Conservation (phyloP, 148 eudicot species). For the Fallopia convolvulus region DNA sequence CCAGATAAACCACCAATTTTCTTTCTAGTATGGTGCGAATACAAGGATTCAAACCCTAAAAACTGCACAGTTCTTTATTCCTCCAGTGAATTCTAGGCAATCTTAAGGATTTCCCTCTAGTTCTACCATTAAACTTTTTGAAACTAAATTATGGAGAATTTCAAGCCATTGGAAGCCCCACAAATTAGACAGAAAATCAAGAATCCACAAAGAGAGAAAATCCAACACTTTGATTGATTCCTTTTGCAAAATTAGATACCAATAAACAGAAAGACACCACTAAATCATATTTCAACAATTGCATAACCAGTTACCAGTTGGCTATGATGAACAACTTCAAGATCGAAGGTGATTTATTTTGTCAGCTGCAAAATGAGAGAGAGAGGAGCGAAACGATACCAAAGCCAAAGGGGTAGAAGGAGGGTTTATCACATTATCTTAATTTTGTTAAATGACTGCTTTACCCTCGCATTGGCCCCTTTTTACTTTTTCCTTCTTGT, state of each 20-base stretch:
- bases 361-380: not conserved
- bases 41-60: not conserved
- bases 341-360: not conserved
- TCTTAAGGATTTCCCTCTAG: not conserved
- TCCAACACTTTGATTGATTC: not conserved
- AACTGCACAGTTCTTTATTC: not conserved
- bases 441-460: not conserved
- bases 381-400: not conserved
- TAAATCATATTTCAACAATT: not conserved
- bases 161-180: slow-evolving; percentile 5
- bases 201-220: not conserved
- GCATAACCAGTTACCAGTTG: not conserved
- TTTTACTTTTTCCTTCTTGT: not conserved
- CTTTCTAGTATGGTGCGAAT: not conserved
- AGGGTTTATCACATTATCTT: slow-evolving; percentile 8
- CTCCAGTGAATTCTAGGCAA: not conserved
- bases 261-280: not conserved
- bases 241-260: not conserved
- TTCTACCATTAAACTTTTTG: not conserved
- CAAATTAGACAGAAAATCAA: not conserved
- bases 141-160: not conserved
- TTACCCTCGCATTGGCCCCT: not conserved
- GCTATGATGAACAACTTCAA: not conserved
- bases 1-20: not conserved
- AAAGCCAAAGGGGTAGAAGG: not conserved